Conservation (phyloP, 768 basidiomycete genomes). For the Rhizopogon sp. region DNA sequence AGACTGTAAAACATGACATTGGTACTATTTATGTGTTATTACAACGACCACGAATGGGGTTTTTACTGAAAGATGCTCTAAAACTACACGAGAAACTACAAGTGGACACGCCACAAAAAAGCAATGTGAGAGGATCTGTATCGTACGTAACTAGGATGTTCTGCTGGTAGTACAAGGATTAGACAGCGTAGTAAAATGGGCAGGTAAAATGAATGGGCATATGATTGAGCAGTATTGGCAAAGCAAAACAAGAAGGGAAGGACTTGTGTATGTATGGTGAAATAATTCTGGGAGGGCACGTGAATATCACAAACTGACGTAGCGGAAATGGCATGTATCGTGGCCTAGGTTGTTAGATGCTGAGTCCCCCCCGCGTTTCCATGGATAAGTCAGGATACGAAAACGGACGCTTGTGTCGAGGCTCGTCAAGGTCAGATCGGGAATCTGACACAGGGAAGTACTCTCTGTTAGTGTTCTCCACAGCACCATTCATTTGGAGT, state of each 20-base stretch:
- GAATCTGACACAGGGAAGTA: slow-evolving; percentile 32
- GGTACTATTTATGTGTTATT: slow-evolving; percentile 5
- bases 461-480: slow-evolving; percentile 10
- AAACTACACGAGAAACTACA: slow-evolving; percentile 23
- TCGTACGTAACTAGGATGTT: slow-evolving; percentile 10
- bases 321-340: not conserved
- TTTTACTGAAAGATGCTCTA: slow-evolving; percentile 15
- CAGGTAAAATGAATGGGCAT: slow-evolving; percentile 19
- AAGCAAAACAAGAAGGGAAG: slow-evolving; percentile 7
- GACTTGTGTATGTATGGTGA: slow-evolving; percentile 21
- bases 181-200: slow-evolving; percentile 27
- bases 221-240: slow-evolving; percentile 6
- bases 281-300: slow-evolving; percentile 11
- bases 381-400: slow-evolving; percentile 8
- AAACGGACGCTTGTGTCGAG: slow-evolving; percentile 19
- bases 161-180: slow-evolving; percentile 8
- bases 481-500: not conserved
- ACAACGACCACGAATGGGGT: slow-evolving; percentile 2
- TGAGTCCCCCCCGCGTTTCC: not conserved
- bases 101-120: slow-evolving; percentile 8
- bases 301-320: not conserved
- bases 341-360: not conserved
- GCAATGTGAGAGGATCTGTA: slow-evolving; percentile 8
- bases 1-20: slow-evolving; percentile 1
- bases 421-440: slow-evolving; percentile 27